Evolutionary conservation across 768 basidiomycete genomes (phyloP), one percentile per base, ranked within the genome.

Genomic region (Lentinula sp.): DNA sequence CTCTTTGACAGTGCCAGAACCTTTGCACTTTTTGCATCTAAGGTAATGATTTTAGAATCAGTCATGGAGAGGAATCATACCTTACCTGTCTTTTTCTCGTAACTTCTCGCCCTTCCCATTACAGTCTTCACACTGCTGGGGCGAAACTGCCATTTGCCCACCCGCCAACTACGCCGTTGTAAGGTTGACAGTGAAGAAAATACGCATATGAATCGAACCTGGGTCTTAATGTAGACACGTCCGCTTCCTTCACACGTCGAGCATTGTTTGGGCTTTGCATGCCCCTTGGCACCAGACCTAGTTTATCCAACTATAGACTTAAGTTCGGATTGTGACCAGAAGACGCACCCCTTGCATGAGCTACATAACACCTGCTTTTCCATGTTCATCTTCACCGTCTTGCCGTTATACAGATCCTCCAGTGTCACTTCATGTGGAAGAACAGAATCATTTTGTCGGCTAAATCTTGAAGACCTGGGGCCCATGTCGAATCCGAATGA

Each of bases 21-120:
- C 96, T 68, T 95, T 94, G 75, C 96, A 98, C 70, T 93, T 96
- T 74, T 95, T 98, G 75, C 95, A 98, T 65, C 95, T 96, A 68
- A 18, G 18, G 20, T 35, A 59, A 51, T 37, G 54, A 37, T 28
- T 43, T 37, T 35, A 20, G 7, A 56, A 35, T 41, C 20, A 13
- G 16, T 33, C 15, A 37, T 45, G 18, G 15, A 41, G 10, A 42
- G 16, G 13, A 15, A 41, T 18, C 15, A 42, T 7, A 42, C 51
- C 68, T 81, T 18, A 92, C 92, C 86, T 77, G 66, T 95, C 93
- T 68, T 94, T 94, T 66, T 93, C 92, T 62, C 86, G 85, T 45
- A 94, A 71, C 66, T 84, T 89, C 68, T 83, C 82, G 5, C 91
- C 90, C 60, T 72, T 72, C 1, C 90, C 91, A 45, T 80, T 73